Evolutionary conservation across 2,329 filamentous ascomycete species (phyloP).

Genomic region (Trichophyton benhamiae): DNA sequence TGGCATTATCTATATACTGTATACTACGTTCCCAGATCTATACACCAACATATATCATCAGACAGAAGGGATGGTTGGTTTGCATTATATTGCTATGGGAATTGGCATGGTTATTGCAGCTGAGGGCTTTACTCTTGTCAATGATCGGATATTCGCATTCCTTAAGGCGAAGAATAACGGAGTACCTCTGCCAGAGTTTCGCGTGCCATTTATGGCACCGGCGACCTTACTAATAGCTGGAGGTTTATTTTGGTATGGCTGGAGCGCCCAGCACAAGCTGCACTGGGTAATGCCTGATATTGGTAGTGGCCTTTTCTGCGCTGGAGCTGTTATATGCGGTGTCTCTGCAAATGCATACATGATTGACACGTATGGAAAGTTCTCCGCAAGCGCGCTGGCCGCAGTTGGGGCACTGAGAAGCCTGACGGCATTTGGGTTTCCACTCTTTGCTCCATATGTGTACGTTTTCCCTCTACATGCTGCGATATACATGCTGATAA

Average conservation of each 20-base stretch:
- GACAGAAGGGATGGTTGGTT: conserved; percentile 41
- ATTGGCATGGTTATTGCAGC: conserved; percentile 43
- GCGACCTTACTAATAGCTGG: conserved; percentile 42
- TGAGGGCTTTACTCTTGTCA: neutral
- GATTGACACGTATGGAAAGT: conserved; percentile 40
- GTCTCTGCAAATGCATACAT: conserved; percentile 39
- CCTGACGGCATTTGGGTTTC: conserved; percentile 39
- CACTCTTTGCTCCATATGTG: conserved; percentile 36
- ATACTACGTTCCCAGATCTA: neutral
- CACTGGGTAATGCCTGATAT: conserved; percentile 46
- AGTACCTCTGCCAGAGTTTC: conserved; percentile 18
- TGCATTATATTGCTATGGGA: conserved; percentile 54
- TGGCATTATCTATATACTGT: conserved; percentile 50
- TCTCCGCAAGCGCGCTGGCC: conserved; percentile 36
- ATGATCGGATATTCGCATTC: neutral
- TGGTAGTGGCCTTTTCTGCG: conserved; percentile 11
- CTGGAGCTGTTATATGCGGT: conserved; percentile 7
- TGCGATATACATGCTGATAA: neutral
- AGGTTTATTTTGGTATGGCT: conserved; percentile 47
- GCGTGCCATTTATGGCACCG: conserved; percentile 44
- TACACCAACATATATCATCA: neutral
- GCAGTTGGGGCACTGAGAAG: conserved; percentile 37
- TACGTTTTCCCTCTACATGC: conserved; percentile 20
- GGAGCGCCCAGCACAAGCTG: conserved; percentile 40
- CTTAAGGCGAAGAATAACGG: neutral